Conservation (phyloP, 108 stramenopile species). For the Hondaea fermentalgiana region DNA sequence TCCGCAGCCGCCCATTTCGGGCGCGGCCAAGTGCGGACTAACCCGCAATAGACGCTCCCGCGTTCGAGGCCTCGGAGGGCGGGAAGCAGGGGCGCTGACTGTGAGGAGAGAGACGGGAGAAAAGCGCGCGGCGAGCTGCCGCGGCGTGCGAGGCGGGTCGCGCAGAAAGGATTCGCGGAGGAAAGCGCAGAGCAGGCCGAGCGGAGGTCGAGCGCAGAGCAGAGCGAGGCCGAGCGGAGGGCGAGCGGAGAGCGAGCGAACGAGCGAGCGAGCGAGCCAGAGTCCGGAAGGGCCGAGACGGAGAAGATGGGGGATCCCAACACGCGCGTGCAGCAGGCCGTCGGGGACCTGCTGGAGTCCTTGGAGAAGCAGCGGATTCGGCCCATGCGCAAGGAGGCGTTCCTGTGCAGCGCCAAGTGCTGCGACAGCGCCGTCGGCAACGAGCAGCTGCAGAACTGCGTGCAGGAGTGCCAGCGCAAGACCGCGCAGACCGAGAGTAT, state of each 20-base stretch:
- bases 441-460: constrained; percentile 18
- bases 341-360: not conserved
- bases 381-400: not conserved
- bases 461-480: constrained; percentile 1
- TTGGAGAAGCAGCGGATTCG: not conserved
- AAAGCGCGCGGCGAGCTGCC: no score
- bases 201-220: not conserved
- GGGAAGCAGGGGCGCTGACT: no score
- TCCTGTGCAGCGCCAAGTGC: constrained; percentile 18
- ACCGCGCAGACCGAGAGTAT: not conserved
- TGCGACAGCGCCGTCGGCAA: not conserved
- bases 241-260: not conserved
- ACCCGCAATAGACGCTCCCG: no score
- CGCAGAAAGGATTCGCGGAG: no score
- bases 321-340: not conserved
- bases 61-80: no score
- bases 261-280: not conserved
- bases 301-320: not conserved
- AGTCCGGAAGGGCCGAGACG: not conserved
- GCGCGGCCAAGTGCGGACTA: no score
- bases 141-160: no score
- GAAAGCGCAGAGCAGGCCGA: not conserved
- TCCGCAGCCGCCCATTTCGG: no score
- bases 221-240: not conserved
- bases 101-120: no score